Base-by-base conservation (phyloP, 2,329 filamentous ascomycete genomes). In the Aspergillus chevalieri region DNA sequence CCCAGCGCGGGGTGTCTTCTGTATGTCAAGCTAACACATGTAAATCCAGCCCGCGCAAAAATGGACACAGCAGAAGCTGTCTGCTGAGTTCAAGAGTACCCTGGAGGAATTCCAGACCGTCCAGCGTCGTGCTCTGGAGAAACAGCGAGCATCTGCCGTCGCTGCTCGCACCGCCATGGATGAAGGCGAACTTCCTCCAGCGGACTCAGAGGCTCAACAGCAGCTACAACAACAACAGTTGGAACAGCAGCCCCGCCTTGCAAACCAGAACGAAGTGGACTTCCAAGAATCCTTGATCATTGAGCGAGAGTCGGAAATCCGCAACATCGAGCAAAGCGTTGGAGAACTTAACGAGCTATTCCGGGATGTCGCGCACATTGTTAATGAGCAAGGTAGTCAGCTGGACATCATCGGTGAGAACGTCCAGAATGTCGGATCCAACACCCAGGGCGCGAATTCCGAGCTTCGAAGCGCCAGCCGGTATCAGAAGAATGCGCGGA, bases 281-380 rank as follows among this genome's bases (percentile, higher is more conserved):
- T 98, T 96, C 74, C 93, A 98, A 66, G 93, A 98, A 60, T 85
- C 87, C 14, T 77, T 98, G 51, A 98, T 98, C 65, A 85, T 94
- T 53, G 92, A 98, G 77, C 90, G 94, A 47, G 93, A 98, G 70
- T 84, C 89, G 50, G 93, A 98, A 74, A 98, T 98, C 58, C 85
- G 91, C 54, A 94, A 95, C 66, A 98, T 98, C 62, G 93, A 97
- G 74, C 91, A 96, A 70, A 90, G 88, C 48, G 93, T 98, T 6
- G 87, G 87, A 48, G 93, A 98, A 64, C 76, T 98, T 54, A 98
- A 98, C 63, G 93, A 97, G 64, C 79, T 98, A 41, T 98, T 98
- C 78, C 81, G 91, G 55, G 92, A 98, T 74, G 90, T 98, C n/a
- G 93, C 92, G 43, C 90, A 95, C 69, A 96, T 98, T 69, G 91